A percentile compares a stretch with the other conserved stretches of the same genome.
Conservation (phyloP, 345 rosid species). For the Citrus maxima region DNA sequence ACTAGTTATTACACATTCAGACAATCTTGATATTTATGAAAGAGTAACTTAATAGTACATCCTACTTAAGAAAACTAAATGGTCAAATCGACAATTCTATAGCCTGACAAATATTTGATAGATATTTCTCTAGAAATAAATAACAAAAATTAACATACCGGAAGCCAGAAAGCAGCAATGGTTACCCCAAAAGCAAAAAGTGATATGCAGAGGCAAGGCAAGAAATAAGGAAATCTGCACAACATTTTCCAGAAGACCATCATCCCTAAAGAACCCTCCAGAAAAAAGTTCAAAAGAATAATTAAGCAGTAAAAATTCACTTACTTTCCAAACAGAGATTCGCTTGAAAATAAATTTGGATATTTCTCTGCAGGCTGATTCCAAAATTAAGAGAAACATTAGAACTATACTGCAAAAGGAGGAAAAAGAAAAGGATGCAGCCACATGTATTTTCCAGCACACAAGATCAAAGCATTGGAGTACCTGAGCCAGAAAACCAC, state of each 20-base stretch:
- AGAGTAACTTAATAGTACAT: no score
- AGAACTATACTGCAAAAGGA: not conserved
- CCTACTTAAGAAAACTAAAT: not conserved
- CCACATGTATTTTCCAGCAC: not conserved
- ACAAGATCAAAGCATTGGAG: conserved; percentile 1
- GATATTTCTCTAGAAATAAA: not conserved
- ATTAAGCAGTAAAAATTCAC: not conserved
- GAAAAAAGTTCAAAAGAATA: not conserved
- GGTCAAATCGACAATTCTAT: not conserved
- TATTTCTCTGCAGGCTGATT: not conserved
- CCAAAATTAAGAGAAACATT: not conserved
- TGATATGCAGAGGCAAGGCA: not conserved
- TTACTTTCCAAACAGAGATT: not conserved
- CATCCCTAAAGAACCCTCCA: not conserved
- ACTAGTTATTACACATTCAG: not conserved
- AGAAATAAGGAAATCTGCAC: not conserved
- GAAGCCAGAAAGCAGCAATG: conserved; percentile 58
- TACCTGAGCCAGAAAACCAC: conserved; percentile 96
- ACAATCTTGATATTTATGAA: not conserved
- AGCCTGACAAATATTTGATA: not conserved
- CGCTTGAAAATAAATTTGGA: not conserved
- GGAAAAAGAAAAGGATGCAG: not conserved
- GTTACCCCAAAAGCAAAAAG: not conserved
- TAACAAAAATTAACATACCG: conserved; percentile 39
- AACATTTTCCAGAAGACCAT: not conserved